Conservation (phyloP, 2,329 filamentous ascomycete genomes). For the Penicillium rolfsii region DNA sequence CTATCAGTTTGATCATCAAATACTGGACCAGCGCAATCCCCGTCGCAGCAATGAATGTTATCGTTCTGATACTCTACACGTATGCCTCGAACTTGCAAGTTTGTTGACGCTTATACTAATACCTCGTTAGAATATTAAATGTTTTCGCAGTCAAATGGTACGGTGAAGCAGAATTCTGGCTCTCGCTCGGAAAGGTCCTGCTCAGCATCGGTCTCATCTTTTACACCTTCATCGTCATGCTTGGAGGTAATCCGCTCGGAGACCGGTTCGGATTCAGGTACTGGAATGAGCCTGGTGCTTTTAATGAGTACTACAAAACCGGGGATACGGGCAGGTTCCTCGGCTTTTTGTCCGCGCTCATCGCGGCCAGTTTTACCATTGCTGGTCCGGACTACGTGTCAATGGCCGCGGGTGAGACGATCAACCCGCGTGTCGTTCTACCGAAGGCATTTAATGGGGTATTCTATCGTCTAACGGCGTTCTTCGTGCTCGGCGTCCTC, state of each 20-base stretch:
- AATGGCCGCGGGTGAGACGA: slow-evolving; percentile 68
- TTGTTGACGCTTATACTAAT: background rate
- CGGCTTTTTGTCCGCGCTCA: slow-evolving; percentile 76
- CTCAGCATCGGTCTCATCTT: slow-evolving; percentile 71
- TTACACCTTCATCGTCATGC: slow-evolving; percentile 81
- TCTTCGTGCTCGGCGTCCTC: slow-evolving; percentile 75
- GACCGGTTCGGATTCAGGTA: slow-evolving; percentile 75
- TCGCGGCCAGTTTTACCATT: slow-evolving; percentile 70
- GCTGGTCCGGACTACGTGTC: slow-evolving; percentile 69
- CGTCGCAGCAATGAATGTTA: slow-evolving; percentile 51
- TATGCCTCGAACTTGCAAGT: slow-evolving; percentile 15
- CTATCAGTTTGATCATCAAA: slow-evolving; percentile 54
- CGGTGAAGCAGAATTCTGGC: slow-evolving; percentile 76
- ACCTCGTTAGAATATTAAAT: slow-evolving; percentile 56
- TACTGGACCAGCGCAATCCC: slow-evolving; percentile 55
- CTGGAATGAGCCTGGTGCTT: slow-evolving; percentile 69
- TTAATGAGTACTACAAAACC: slow-evolving; percentile 65
- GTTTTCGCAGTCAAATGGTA: slow-evolving; percentile 74
- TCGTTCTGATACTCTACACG: slow-evolving; percentile 51
- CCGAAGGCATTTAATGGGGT: slow-evolving; percentile 77
- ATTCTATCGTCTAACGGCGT: slow-evolving; percentile 74
- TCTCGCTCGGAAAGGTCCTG: slow-evolving; percentile 71
- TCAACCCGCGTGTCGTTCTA: slow-evolving; percentile 70
- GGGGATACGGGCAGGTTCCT: slow-evolving; percentile 72
- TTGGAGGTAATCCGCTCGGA: slow-evolving; percentile 75